Evolutionary conservation across 2,329 filamentous ascomycete species (phyloP).

Genomic region (Microdochium nivale): DNA sequence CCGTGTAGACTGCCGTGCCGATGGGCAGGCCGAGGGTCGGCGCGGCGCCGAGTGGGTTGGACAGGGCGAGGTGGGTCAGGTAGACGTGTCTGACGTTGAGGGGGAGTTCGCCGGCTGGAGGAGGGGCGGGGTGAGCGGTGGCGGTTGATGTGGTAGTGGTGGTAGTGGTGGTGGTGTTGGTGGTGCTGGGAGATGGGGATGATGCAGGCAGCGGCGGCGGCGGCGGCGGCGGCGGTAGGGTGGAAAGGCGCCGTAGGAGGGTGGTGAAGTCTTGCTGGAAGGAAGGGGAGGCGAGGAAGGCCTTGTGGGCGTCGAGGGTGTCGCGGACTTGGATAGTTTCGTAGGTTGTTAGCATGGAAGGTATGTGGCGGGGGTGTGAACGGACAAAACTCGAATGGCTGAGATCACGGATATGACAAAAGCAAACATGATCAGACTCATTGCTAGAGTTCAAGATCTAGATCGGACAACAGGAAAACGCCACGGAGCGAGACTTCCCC

Average conservation of each 20-base stretch:
- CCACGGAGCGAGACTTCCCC: no score
- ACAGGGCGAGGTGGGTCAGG: slow-evolving; percentile 15
- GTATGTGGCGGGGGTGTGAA: not conserved
- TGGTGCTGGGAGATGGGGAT: no score
- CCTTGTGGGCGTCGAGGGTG: not conserved
- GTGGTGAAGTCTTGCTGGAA: slow-evolving; percentile 6
- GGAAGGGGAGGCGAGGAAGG: not conserved
- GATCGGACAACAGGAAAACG: no score
- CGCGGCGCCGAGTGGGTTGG: slow-evolving; percentile 10
- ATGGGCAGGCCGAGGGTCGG: slow-evolving; percentile 13
- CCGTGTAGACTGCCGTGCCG: slow-evolving; percentile 22
- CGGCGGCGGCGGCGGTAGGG: not conserved
- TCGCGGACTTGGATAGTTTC: not conserved
- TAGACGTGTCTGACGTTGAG: slow-evolving; percentile 11
- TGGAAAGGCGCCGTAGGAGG: not conserved
- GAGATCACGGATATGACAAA: no score
- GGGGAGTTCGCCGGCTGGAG: not conserved
- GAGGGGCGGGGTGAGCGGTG: slow-evolving; percentile 8
- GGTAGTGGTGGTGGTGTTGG: slow-evolving; percentile 12
- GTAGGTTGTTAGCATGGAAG: not conserved
- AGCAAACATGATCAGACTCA: no score
- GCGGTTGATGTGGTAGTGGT: slow-evolving; percentile 12
- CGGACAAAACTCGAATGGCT: no score
- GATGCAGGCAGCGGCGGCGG: no score
- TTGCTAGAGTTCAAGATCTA: no score